phyloP scores from a whole-genome alignment of 2,329 filamentous ascomycete genomes.

The Diaporthe citriasiana region DNA sequence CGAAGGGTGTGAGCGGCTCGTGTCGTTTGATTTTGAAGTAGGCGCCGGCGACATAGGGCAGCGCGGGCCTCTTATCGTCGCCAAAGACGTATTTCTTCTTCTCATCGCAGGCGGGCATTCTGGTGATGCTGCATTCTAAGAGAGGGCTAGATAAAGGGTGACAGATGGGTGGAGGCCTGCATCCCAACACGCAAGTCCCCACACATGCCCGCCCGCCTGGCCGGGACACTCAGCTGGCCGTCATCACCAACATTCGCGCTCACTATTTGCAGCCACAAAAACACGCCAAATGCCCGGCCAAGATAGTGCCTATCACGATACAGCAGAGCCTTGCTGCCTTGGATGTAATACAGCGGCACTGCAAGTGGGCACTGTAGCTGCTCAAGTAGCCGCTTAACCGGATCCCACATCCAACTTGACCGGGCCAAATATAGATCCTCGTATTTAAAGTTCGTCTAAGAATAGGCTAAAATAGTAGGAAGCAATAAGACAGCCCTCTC shows the following conservation, averaged over 20 bases:
- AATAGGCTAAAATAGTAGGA: neutral
- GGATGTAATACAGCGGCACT: neutral
- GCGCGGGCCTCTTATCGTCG: neutral
- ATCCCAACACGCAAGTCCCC: neutral
- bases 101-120: neutral
- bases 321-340: neutral
- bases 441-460: neutral
- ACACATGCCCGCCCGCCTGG: neutral
- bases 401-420: neutral
- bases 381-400: neutral
- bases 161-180: neutral
- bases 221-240: constrained; percentile 4
- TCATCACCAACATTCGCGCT: constrained; percentile 1
- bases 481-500: constrained; percentile 7
- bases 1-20: constrained; percentile 11
- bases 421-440: neutral
- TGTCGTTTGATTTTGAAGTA: constrained; percentile 2
- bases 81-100: neutral
- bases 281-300: neutral
- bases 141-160: neutral
- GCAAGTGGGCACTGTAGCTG: neutral
- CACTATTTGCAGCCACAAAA: constrained; percentile 1
- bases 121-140: neutral
- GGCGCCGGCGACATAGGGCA: neutral
- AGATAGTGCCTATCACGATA: neutral